Conservation (phyloP, 352 stramenopile genomes). For the Phytophthora idaei region DNA sequence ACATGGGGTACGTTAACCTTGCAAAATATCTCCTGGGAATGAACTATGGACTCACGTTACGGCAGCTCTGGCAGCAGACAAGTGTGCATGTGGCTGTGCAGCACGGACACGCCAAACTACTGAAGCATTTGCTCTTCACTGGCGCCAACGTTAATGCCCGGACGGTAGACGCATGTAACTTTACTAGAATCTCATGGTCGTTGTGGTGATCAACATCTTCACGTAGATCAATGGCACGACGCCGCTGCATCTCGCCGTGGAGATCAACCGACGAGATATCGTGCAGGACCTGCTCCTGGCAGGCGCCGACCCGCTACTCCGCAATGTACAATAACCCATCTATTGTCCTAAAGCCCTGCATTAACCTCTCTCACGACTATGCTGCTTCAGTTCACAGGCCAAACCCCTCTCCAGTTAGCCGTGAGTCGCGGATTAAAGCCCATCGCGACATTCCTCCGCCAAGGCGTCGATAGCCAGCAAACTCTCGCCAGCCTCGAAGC, state of each 20-base stretch:
- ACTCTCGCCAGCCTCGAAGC: constrained; percentile 26
- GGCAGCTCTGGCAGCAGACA: constrained; percentile 65
- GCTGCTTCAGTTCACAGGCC: constrained; percentile 45
- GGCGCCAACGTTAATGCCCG: constrained; percentile 50
- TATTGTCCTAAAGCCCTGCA: not conserved
- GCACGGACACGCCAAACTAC: constrained; percentile 60
- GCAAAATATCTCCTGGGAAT: not conserved
- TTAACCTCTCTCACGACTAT: not conserved
- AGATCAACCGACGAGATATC: constrained; percentile 56
- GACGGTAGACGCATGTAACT: constrained; percentile 31
- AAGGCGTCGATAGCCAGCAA: constrained; percentile 42
- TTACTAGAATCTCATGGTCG: not conserved
- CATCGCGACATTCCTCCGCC: constrained; percentile 39
- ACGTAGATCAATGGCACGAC: constrained; percentile 68
- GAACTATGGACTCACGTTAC: not conserved
- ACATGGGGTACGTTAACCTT: constrained; percentile 43
- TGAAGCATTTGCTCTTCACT: constrained; percentile 59
- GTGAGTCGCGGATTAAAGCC: constrained; percentile 24
- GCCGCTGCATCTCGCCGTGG: constrained; percentile 58
- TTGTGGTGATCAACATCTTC: not conserved
- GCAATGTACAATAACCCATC: constrained; percentile 43
- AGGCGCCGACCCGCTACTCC: constrained; percentile 59
- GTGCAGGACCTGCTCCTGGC: constrained; percentile 62
- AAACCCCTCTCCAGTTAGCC: constrained; percentile 56
- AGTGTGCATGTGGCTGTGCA: constrained; percentile 62